Percentiles rank a stretch among this genome's conserved stretches.
Conservation (phyloP, 2,329 filamentous ascomycete species). For the Ceratocystis alfenasii region DNA sequence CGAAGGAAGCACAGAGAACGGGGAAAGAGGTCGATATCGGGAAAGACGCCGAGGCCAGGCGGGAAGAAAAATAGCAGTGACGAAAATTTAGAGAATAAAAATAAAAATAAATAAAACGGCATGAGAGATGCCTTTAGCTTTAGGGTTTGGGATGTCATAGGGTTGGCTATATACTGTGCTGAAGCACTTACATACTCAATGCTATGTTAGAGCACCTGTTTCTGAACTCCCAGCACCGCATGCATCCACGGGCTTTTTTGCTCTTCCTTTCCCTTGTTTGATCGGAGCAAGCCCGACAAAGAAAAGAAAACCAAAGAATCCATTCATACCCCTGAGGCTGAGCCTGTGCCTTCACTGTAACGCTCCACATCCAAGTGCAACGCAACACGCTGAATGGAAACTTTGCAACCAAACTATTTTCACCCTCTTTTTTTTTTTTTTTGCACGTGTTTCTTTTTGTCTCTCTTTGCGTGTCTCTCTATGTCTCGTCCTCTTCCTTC, state of each 20-base stretch:
- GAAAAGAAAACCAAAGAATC: background rate
- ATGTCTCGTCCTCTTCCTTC: slow-evolving; percentile 7
- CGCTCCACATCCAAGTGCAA: background rate
- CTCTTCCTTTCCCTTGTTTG: too few species aligned
- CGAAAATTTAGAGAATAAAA: background rate
- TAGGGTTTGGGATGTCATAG: too few species aligned
- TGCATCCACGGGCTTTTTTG: too few species aligned
- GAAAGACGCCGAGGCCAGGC: background rate
- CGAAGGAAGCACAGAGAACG: slow-evolving; percentile 6
- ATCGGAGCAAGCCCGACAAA: background rate
- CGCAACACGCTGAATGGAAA: slow-evolving; percentile 1
- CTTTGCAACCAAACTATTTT: background rate
- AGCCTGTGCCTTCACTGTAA: slow-evolving; percentile 11
- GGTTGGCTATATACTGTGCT: too few species aligned
- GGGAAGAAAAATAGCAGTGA: background rate
- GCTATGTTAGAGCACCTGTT: too few species aligned
- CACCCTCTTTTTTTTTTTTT: background rate
- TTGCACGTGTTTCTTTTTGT: background rate
- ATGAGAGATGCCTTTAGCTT: too few species aligned
- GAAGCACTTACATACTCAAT: too few species aligned
- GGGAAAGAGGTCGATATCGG: slow-evolving; percentile 2
- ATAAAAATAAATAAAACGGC: too few species aligned
- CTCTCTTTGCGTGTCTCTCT: background rate
- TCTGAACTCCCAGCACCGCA: too few species aligned
- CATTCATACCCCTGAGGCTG: slow-evolving; percentile 18